Base-by-base conservation (phyloP, 169 alveolate genomes). In the Babesia ovata region DNA sequence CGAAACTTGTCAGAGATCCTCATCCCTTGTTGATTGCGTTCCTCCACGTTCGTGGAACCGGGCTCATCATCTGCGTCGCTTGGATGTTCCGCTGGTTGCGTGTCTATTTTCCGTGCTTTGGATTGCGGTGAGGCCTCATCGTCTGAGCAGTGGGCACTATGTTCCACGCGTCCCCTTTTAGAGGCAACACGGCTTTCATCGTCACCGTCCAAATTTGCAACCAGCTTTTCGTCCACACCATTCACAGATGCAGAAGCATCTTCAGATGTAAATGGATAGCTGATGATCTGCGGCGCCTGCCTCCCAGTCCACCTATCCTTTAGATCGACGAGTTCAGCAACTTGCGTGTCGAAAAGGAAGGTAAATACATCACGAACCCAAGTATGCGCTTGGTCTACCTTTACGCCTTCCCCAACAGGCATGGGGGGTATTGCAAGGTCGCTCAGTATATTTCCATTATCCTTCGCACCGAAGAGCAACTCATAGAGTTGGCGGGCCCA, bases 401-500 rank as follows among this genome's bases (percentile, higher is more conserved):
- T 57, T 6, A 65, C 24, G 10, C 21, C 28, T 4, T 42, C 67
- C 29, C 24, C 44, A 22, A 3, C 50, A 17, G 88, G 85, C n/a
- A 81, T 22, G 8, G 46, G 57, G 26, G 88, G 86, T 21, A 81
- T 56, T 11, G 49, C 58, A 3, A 81, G 79, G 49, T 81, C 88
- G 26, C 42, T 46, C 21, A 81, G 79, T 0, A 81, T 11, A 45
- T 81, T 81, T 45, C 63, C 45, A 14, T 74, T 46, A 63, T 65
- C 76, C 39, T 78, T 60, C 24, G 86, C 19, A 17, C 95, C 95
- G 66, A 86, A 92, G 72, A 91, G 67, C 26, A 71, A 85, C 77
- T 94, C 97, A 74, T 93, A 95, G 29, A 96, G 93, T 52, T 91
- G 86, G 76, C 96, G 95, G 17, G 98, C 98, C 98, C 99, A 98